Evolutionary conservation across 176 grass and related monocot species (phyloP).

Genomic region (Bromus sterilis): DNA sequence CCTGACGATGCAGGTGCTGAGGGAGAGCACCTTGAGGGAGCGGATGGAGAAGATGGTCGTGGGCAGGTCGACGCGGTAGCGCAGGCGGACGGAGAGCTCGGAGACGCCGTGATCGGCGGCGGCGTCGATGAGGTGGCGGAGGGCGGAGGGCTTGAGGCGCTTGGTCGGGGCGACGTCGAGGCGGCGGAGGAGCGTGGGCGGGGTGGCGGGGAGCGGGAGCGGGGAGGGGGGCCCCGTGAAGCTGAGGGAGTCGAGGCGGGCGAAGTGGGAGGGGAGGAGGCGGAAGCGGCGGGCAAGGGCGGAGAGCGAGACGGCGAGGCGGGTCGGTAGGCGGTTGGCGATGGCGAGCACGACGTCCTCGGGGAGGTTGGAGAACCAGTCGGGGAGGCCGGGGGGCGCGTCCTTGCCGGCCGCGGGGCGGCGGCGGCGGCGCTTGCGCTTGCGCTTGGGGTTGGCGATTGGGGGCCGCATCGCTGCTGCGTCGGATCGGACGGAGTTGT

Average conservation of each 20-base stretch:
- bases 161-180: slow-evolving; percentile 5
- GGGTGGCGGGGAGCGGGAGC: neutral
- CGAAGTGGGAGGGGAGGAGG: neutral
- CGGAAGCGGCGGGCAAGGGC: slow-evolving; percentile 31
- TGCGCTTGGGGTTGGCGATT: neutral
- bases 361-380: slow-evolving; percentile 24
- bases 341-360: slow-evolving; percentile 33
- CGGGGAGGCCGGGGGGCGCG: neutral
- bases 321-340: slow-evolving; percentile 27
- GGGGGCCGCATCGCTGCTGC: neutral
- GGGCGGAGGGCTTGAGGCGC: neutral
- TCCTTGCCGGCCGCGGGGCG: neutral
- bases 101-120: slow-evolving; percentile 25
- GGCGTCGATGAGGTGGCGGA: slow-evolving; percentile 10
- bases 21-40: slow-evolving; percentile 18
- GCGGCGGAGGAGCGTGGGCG: slow-evolving; percentile 28
- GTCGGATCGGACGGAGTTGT: neutral
- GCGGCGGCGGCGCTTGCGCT: neutral
- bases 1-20: slow-evolving; percentile 20
- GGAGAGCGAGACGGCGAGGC: slow-evolving; percentile 26
- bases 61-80: slow-evolving; percentile 9
- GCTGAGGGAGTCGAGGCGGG: slow-evolving; percentile 14
- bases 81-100: slow-evolving; percentile 25
- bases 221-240: neutral
- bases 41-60: neutral